Base-by-base conservation (phyloP, 2,329 filamentous ascomycete genomes). In the Thermomyces lanuginosus region DNA sequence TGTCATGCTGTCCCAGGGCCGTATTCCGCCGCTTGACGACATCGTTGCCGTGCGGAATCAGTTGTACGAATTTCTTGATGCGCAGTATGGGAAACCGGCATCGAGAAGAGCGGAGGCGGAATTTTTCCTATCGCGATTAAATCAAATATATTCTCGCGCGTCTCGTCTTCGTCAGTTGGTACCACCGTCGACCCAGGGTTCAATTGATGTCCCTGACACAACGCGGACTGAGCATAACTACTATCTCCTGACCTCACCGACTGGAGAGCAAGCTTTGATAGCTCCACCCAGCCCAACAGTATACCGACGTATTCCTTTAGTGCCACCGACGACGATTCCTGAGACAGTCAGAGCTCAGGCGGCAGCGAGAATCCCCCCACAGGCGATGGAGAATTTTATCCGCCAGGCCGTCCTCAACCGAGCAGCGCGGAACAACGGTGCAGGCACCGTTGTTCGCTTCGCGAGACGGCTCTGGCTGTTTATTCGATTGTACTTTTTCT, bases 401-500 rank as follows among this genome's bases (percentile, higher is more conserved):
- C 50, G 48, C 22, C 48, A 49, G 28, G 48, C 40, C 9, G 31
- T 46, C 2, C 29, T 47, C 6, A 48, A 53, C 28, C 45, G 45
- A 22, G 41, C 32, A 35, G 36, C 21, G 14, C 32, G 37, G 19
- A 37, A 40, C 11, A 20, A 39, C 21, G 36, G 36, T 8, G 48
- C 52, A 9, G 45, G 49, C 16, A 40, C 56, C 6, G 36, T 64
- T 15, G 50, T 43, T 2, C 54, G 59, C 23, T 44, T 57, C 22
- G 34, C 58, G 10, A 33, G 52, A 24, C 60, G 64, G 14, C 36
- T 64, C 13, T 75, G 70, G 70, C 56, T 72, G 2, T 58, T 72
- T 13, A 48, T 70, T 25, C 62, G 69, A 6, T 45, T 73, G 11
- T 61, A 66, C 31, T 60, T 66, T 31, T 69, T 73, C 40, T 59